A percentile compares a stretch with the other conserved stretches of the same genome.
Evolutionary conservation across 257 asterid genomes (phyloP).

Genomic region (Anisodus tanguticus): DNA sequence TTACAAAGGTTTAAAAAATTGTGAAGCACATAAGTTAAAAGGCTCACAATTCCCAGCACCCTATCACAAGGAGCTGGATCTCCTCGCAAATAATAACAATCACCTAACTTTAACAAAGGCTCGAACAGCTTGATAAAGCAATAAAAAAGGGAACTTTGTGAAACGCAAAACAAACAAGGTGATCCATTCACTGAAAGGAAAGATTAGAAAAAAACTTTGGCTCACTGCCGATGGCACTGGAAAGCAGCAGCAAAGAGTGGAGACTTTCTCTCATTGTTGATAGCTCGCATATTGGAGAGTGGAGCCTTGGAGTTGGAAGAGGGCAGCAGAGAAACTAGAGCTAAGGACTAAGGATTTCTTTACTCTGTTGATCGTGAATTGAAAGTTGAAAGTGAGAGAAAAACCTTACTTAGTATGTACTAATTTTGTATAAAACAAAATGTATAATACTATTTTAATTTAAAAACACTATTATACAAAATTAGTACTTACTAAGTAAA

Average conservation of each 20-base stretch:
- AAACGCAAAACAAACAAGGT: not conserved
- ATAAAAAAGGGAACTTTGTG: not conserved
- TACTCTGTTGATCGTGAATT: not conserved
- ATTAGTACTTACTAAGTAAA: too few species aligned
- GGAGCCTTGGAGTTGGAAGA: not conserved
- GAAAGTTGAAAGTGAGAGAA: slow-evolving; percentile 2
- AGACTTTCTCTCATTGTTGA: not conserved
- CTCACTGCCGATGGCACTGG: not conserved
- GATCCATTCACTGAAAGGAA: not conserved
- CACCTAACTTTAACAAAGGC: not conserved
- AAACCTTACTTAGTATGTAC: not conserved
- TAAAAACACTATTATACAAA: too few species aligned
- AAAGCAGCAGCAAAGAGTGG: not conserved
- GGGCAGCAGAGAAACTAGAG: not conserved
- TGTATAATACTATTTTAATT: not conserved
- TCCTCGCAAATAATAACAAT: slow-evolving; percentile 54
- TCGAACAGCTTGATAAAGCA: not conserved
- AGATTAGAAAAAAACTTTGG: not conserved
- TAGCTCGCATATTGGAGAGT: not conserved
- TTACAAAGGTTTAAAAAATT: not conserved
- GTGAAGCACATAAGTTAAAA: not conserved
- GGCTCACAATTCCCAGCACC: slow-evolving; percentile 77
- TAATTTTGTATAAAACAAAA: not conserved
- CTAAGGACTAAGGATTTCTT: not conserved
- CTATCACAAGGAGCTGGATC: slow-evolving; percentile 81